Percentiles rank a stretch among this genome's conserved stretches.
Evolutionary conservation across 805 yeast species (phyloP).

Genomic region (Tetrapisispora nanseiensis): DNA sequence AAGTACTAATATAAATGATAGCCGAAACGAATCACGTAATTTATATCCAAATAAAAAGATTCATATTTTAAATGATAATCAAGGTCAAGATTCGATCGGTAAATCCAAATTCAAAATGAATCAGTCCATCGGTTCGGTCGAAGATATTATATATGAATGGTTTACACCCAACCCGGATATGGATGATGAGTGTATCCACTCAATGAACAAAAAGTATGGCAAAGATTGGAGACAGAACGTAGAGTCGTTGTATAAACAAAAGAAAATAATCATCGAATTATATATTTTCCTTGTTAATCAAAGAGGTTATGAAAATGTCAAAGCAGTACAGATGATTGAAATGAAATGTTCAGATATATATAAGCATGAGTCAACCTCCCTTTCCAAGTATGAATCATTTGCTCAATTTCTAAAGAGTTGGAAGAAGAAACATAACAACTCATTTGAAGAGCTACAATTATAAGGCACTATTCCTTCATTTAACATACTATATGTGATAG

Average conservation of each 20-base stretch:
- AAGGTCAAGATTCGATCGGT: background rate
- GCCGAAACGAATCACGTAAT: background rate
- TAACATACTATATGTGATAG: too few species aligned
- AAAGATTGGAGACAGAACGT: conserved; percentile 22
- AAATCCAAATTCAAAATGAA: conserved; percentile 12
- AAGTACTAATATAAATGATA: background rate
- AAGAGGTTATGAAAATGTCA: conserved; percentile 14
- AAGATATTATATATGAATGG: conserved; percentile 27
- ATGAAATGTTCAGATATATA: conserved; percentile 4
- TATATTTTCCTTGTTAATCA: conserved; percentile 24
- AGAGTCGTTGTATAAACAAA: conserved; percentile 18
- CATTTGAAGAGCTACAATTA: conserved; percentile 2
- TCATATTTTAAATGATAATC: background rate
- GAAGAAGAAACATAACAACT: conserved; percentile 9
- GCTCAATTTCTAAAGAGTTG: conserved; percentile 17
- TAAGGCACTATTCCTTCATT: too few species aligned
- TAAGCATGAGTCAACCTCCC: conserved; percentile 2
- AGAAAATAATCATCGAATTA: conserved; percentile 25
- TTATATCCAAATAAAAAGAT: background rate
- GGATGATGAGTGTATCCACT: conserved; percentile 24
- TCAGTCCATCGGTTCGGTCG: conserved; percentile 13
- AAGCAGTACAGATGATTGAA: conserved; percentile 23
- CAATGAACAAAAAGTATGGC: conserved; percentile 23
- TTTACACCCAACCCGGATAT: conserved; percentile 25
- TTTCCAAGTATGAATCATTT: conserved; percentile 5